Evolutionary conservation across 768 basidiomycete species (phyloP).

Genomic region (Kwoniella dendrophila): DNA sequence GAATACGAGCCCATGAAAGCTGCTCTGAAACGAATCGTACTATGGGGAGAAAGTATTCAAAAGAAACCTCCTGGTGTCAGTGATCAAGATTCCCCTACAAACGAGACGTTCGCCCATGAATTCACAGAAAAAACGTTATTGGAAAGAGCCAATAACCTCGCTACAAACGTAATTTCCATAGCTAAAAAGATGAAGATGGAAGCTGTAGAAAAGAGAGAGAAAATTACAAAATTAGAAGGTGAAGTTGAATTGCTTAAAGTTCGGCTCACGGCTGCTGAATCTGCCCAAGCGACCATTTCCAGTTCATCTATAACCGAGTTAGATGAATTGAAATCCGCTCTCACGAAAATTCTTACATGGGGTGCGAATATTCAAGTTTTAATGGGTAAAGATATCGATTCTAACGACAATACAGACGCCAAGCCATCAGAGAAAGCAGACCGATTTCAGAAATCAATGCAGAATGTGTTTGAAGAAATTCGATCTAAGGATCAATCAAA

Average conservation of each 20-base stretch:
- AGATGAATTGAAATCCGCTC: slow-evolving; percentile 51
- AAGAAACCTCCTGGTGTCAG: neutral
- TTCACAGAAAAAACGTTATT: neutral
- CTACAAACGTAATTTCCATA: neutral
- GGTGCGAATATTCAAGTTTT: slow-evolving; percentile 5
- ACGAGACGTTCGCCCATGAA: neutral
- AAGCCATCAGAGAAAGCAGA: slow-evolving; percentile 6
- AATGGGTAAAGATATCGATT: neutral
- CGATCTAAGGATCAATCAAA: neutral
- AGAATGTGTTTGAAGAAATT: neutral
- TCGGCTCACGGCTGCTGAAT: neutral
- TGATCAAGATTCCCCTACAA: neutral
- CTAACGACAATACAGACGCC: neutral
- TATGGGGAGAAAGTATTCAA: slow-evolving; percentile 1
- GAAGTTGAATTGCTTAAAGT: slow-evolving; percentile 3
- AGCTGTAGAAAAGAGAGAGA: too few species aligned
- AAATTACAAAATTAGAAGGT: slow-evolving; percentile 7
- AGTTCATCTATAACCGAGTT: neutral
- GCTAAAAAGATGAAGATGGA: neutral
- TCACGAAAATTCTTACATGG: slow-evolving; percentile 59
- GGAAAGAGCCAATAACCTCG: slow-evolving; percentile 2
- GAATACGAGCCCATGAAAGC: neutral
- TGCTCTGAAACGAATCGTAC: neutral
- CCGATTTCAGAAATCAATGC: neutral
- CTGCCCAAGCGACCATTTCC: neutral